Base-by-base conservation (phyloP, 75 land plant species). In the Selaginella tamariscina region DNA sequence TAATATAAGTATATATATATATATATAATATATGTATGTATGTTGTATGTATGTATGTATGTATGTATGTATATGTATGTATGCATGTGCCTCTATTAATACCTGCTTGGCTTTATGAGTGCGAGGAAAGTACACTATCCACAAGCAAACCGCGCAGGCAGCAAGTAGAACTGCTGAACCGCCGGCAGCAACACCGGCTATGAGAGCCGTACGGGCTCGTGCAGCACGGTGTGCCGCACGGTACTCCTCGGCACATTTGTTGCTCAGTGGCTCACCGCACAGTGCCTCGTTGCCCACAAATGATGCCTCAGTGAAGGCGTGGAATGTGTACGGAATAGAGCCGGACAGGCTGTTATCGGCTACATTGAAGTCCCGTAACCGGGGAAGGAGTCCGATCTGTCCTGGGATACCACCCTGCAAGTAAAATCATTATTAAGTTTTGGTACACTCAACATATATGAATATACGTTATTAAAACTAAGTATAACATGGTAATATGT, bases 321-420 rank as follows among this genome's bases (percentile, higher is more conserved):
- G 85, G 56, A 89, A 69, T 13, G 85, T 79, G 39, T 24, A 65
- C 0, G 96, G 96, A 32, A 88, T 79, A n/a, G 26, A 57, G 0
- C 96, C 96, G 0, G 74, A 31, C 23, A 91, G 68, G 1, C 11
- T 24, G 54, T 91, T 91, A 32, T 77, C 74, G 0, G 86, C 67
- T 0, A 88, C 80, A 68, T 73, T 77, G 39, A 85, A 78, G 0
- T 71, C 54, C 56, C 64, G 81, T 0, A 91, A 66, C 13, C 91
- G 86, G 5, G 21, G 2, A 0, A 91, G 85, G 54, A 30, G 56
- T 0, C 77, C 74, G 18, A 91, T 64, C 27, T 76, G 68, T 23
- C 59, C 54, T 20, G 96, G 96, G 20, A 91, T 84, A 0, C 21
- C 32, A 29, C 92, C 96, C 0, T n/a, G n/a, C n/a, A n/a, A n/a